Base-by-base conservation (phyloP, 176 grass and related monocot species). In the Guadua angustifolia region DNA sequence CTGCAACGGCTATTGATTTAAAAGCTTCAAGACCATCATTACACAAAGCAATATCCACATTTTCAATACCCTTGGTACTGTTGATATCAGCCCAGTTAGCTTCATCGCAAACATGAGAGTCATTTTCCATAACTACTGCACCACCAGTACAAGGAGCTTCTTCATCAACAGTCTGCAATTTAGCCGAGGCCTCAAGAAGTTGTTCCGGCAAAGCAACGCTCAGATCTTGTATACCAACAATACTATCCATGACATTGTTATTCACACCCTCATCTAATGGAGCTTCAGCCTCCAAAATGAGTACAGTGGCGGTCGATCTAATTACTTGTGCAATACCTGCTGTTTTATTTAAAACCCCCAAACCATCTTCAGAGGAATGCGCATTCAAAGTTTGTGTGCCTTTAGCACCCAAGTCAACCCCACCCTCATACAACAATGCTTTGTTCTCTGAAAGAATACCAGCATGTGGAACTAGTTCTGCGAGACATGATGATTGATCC, bases 361-460 rank as follows among this genome's bases (percentile, higher is more conserved):
- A 77, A 60, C 13, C 55, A 59, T 60, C 21, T 59, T 61, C 74
- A 5, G 13, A 40, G 19, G 74, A 77, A 77, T 24, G n/a, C 16
- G 36, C 36, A 10, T 45, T 77, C 52, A 61, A 22, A 61, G n/a
- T 77, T 77, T 44, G 33, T 3, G 43, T 56, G 47, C 0, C 26
- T 22, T 64, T 29, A 43, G 21, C n/a, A 67, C 47, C 71, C n/a
- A 42, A 56, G 35, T 56, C 39, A 66, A 55, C 35, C 46, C 56
- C 22, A 6, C 22, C 72, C 9, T 57, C 21, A 9, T 52, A 36
- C 35, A 21, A 43, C 36, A 44, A 57, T 57, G 38, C 17, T 68
- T 77, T 33, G 22, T 56, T 39, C 49, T 57, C 61, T 57, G 36
- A 68, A 16, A 11, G 24, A 69, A 25, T 24, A 78, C 18, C 39